Base-by-base conservation (phyloP, 2,329 filamentous ascomycete genomes). In the Alternaria conjuncta region DNA sequence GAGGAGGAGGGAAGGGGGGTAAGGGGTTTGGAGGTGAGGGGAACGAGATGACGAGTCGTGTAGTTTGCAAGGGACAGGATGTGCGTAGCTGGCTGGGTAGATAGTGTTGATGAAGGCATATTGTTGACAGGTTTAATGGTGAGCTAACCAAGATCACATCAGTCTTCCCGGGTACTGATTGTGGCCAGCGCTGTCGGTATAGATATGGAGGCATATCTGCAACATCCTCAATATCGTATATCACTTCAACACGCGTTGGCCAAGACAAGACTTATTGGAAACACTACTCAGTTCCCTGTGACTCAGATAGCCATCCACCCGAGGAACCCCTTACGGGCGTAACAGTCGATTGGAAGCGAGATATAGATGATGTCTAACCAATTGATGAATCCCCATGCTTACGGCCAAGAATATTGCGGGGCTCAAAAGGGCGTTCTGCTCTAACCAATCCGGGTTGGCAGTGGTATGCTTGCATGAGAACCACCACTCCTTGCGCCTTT, bases 41-140 rank as follows among this genome's bases (percentile, higher is more conserved):
- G 55, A 18, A 72, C 62, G n/a, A 73, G 63, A n/a, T 51, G 66
- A 32, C 71, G 72, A 5, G 61, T 64, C 8, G 72, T 64, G 45
- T 73, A 75, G 55, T 72, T 36, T 11, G 45, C 36, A 43, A 61
- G 64, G 21, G 68, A 55, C 32, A 74, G 65, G 55, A 75, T 54
- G 44, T 73, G 71, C 15, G 30, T 51, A 12, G 59, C 15, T 44
- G 53, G n/a, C n/a, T 60, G 28, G 20, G 28, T 23, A 13, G 18
- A 28, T 11, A 20, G 23, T 25, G 32, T 9, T 28, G 55, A 7
- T 15, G 60, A 41, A 41, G 36, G n/a, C 57, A 59, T 59, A 13
- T 11, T 57, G 26, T 51, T 7, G 26, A 15, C 15, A 30, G 47
- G 47, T 25, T 20, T 18, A 8, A 30, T 25, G 21, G 45, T n/a